Percentiles rank a stretch among this genome's conserved stretches.
phyloP scores from a whole-genome alignment of 2,329 filamentous ascomycete genomes.

The Pseudogymnoascus sp. region DNA sequence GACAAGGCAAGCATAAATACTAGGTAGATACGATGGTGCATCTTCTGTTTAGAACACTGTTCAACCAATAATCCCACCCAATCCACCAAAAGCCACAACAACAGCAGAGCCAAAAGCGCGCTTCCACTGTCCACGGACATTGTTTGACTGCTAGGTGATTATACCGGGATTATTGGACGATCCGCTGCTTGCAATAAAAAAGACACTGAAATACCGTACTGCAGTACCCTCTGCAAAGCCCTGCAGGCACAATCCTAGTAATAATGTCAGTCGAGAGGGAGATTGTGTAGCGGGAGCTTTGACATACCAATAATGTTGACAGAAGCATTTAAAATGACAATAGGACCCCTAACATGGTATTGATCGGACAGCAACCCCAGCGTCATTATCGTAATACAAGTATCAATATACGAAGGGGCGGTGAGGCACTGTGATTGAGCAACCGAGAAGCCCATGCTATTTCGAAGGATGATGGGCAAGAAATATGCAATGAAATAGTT shows the following conservation, averaged over 20 bases:
- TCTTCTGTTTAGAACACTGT: background rate
- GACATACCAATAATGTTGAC: conserved; percentile 21
- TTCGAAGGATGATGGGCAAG: conserved; percentile 63
- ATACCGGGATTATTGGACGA: conserved; percentile 72
- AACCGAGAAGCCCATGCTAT: conserved; percentile 48
- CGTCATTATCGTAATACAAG: conserved; percentile 38
- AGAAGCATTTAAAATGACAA: conserved; percentile 27
- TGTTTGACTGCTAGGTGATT: conserved; percentile 80
- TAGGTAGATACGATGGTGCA: conserved; percentile 11
- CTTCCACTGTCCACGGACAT: conserved; percentile 85
- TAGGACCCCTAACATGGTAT: conserved; percentile 35
- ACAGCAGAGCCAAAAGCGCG: conserved; percentile 71
- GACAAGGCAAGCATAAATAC: conserved; percentile 21
- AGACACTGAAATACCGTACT: conserved; percentile 28
- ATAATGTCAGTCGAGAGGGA: too few species aligned
- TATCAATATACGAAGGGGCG: conserved; percentile 45
- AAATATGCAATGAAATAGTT: conserved; percentile 74
- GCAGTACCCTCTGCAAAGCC: conserved; percentile 24
- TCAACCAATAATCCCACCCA: conserved; percentile 67
- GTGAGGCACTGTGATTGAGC: conserved; percentile 47
- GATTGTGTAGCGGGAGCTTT: too few species aligned
- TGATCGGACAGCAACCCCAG: conserved; percentile 53
- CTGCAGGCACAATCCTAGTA: conserved; percentile 24
- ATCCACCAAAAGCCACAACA: conserved; percentile 68
- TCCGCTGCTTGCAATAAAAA: conserved; percentile 57